Conservation (phyloP, 73 alveolate genomes). For the Symbiodinium natans region DNA sequence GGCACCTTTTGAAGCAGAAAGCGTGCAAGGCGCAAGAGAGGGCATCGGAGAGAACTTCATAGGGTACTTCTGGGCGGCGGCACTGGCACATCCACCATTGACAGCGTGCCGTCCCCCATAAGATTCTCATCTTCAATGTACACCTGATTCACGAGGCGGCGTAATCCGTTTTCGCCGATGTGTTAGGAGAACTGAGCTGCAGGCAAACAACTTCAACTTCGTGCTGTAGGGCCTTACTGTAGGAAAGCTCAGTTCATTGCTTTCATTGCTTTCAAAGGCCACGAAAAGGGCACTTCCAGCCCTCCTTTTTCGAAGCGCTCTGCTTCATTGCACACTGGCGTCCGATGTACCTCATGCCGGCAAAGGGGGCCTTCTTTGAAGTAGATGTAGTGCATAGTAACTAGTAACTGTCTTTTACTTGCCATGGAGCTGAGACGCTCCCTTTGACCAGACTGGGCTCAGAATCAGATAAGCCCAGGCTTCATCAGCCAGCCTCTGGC, state of each 20-base stretch:
- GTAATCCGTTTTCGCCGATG: too few species aligned
- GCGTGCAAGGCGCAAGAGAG: background rate
- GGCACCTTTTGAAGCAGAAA: background rate
- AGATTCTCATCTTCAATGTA: conserved; percentile 47
- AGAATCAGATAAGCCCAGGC: too few species aligned
- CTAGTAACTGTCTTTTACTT: too few species aligned
- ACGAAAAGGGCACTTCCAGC: background rate
- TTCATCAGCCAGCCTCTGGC: too few species aligned
- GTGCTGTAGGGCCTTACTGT: conserved; percentile 78
- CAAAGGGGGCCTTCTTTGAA: too few species aligned
- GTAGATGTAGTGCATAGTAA: too few species aligned
- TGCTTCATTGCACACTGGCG: too few species aligned
- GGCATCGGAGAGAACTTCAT: background rate
- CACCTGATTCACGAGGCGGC: conserved; percentile 22
- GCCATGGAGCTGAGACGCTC: too few species aligned
- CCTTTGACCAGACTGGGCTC: too few species aligned
- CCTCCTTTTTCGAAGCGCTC: background rate
- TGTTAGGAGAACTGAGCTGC: background rate
- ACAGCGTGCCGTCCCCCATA: conserved; percentile 74
- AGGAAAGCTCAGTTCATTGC: background rate
- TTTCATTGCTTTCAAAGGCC: background rate
- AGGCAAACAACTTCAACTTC: conserved; percentile 51
- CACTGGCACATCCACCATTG: conserved; percentile 32
- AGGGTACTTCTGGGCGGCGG: too few species aligned
- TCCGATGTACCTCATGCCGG: too few species aligned